Evolutionary conservation across 768 basidiomycete species (phyloP).

Genomic region (Russula ochroleuca): DNA sequence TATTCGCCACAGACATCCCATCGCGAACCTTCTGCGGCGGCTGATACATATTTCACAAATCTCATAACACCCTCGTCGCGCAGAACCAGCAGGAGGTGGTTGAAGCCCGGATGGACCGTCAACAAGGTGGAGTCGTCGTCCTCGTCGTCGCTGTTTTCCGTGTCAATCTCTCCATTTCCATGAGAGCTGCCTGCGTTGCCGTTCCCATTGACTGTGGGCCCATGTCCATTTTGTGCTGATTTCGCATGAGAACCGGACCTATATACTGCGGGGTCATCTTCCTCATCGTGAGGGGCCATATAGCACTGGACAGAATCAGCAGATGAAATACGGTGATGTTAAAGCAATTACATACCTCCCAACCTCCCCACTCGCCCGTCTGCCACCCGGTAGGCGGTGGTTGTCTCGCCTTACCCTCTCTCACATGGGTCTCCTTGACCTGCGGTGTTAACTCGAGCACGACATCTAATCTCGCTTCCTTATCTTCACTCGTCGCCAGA

Average conservation of each 20-base stretch:
- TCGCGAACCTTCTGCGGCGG: conserved; percentile 80
- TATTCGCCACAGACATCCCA: conserved; percentile 95
- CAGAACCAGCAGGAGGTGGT: conserved; percentile 81
- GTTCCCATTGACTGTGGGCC: conserved; percentile 26
- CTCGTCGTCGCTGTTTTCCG: conserved; percentile 23
- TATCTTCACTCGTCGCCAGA: conserved; percentile 81
- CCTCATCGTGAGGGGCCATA: conserved; percentile 90
- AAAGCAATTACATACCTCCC: conserved; percentile 64
- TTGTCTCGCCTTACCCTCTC: conserved; percentile 33
- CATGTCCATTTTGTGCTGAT: conserved; percentile 25
- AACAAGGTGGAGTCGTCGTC: conserved; percentile 76
- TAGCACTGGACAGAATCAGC: conserved; percentile 58
- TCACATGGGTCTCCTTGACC: conserved; percentile 28
- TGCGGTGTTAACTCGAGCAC: conserved; percentile 82
- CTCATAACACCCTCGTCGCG: conserved; percentile 91
- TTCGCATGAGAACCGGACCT: conserved; percentile 44
- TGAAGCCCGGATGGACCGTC: conserved; percentile 86
- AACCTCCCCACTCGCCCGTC: conserved; percentile 81
- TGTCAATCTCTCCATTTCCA: conserved; percentile 5
- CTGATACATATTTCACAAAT: conserved; percentile 94
- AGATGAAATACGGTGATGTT: conserved; percentile 1
- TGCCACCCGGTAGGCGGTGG: conserved; percentile 51
- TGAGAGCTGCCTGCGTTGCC: conserved; percentile 25
- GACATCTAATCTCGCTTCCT: conserved; percentile 78
- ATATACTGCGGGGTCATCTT: conserved; percentile 94